Conservation (phyloP, 768 basidiomycete genomes). For the Glaciozyma martinii region DNA sequence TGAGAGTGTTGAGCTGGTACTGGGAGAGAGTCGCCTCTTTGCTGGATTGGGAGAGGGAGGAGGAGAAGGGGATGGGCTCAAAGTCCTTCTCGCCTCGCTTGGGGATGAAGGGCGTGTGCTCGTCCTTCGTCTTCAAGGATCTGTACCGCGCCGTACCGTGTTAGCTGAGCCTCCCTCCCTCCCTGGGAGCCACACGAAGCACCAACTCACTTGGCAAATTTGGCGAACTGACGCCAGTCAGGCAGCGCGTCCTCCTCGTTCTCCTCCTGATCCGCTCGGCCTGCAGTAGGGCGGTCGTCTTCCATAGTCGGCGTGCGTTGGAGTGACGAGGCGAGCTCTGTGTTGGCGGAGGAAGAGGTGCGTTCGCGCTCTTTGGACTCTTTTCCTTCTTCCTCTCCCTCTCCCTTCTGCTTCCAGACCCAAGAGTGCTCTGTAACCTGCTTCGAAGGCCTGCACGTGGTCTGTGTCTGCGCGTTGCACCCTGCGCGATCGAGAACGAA, state of each 20-base stretch:
- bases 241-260: slow-evolving; percentile 32
- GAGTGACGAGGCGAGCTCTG: too few relatives aligned
- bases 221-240: slow-evolving; percentile 32
- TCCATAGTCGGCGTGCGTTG: slow-evolving; percentile 4
- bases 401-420: too few relatives aligned
- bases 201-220: slow-evolving; percentile 12
- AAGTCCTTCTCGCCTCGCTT: slow-evolving; percentile 97
- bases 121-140: background rate
- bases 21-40: slow-evolving; percentile 33
- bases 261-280: slow-evolving; percentile 23
- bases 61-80: slow-evolving; percentile 52
- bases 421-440: too few relatives aligned
- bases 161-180: background rate
- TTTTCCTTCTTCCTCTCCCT: too few relatives aligned
- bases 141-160: too few relatives aligned
- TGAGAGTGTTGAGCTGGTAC: slow-evolving; percentile 66
- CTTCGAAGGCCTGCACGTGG: too few relatives aligned
- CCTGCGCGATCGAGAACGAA: too few relatives aligned
- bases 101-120: slow-evolving; percentile 47
- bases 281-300: slow-evolving; percentile 24
- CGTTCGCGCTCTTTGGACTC: too few relatives aligned
- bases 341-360: too few relatives aligned
- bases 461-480: too few relatives aligned
- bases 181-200: background rate
- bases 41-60: slow-evolving; percentile 11